phyloP scores from a whole-genome alignment of 2,329 filamentous ascomycete species.

The Penicillium aurantiogriseum region DNA sequence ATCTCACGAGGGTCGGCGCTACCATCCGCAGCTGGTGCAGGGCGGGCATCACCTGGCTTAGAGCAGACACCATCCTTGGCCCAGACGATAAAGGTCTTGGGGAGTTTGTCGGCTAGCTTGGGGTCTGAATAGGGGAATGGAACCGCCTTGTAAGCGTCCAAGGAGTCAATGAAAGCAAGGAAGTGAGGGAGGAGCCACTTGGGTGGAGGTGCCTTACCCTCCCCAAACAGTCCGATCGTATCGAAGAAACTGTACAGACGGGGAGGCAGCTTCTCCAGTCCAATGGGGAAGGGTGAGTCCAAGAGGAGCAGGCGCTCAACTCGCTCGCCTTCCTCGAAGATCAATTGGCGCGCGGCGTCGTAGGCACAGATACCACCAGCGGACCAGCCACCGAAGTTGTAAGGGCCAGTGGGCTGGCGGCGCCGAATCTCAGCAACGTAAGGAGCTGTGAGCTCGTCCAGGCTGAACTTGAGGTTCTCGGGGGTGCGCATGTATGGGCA shows the following conservation, averaged over 20 bases:
- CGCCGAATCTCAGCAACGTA: slow-evolving; percentile 49
- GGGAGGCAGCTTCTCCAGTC: slow-evolving; percentile 65
- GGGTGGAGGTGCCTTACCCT: slow-evolving; percentile 45
- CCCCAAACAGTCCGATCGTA: slow-evolving; percentile 48
- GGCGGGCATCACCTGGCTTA: slow-evolving; percentile 41
- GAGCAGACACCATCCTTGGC: slow-evolving; percentile 50
- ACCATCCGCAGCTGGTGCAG: slow-evolving; percentile 40
- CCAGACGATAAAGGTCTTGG: slow-evolving; percentile 48
- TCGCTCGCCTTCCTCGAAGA: slow-evolving; percentile 52
- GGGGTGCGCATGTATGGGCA: slow-evolving; percentile 47
- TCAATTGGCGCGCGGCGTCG: slow-evolving; percentile 62
- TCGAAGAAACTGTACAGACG: slow-evolving; percentile 52
- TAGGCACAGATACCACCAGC: slow-evolving; percentile 72
- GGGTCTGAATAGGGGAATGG: slow-evolving; percentile 33
- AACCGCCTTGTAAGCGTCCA: slow-evolving; percentile 46
- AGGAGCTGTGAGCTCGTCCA: slow-evolving; percentile 37
- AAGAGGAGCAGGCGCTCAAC: slow-evolving; percentile 64
- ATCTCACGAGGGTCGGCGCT: slow-evolving; percentile 48
- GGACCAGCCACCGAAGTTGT: slow-evolving; percentile 71
- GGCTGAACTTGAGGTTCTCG: slow-evolving; percentile 34
- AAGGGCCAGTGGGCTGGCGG: slow-evolving; percentile 55
- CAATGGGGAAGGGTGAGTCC: slow-evolving; percentile 65
- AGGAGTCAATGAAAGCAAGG: slow-evolving; percentile 48
- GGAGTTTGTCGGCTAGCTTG: slow-evolving; percentile 35
- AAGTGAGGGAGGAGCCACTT: slow-evolving; percentile 54